Conservation (phyloP, 805 yeast genomes). For the Kluyveromyces starmeri region DNA sequence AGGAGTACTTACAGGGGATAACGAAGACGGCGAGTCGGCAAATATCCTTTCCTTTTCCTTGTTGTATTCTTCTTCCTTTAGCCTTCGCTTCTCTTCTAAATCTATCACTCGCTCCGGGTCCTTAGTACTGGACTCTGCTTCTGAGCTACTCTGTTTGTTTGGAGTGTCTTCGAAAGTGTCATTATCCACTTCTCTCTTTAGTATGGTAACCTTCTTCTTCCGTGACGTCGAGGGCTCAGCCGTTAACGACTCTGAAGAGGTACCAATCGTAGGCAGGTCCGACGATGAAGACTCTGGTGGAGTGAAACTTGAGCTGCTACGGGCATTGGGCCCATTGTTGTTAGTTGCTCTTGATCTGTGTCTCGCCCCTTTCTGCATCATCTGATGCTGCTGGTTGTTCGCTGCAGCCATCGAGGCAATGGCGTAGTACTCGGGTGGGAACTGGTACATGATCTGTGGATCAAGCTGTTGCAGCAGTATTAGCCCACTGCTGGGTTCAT, state of each 20-base stretch:
- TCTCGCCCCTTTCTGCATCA: slow-evolving; percentile 3
- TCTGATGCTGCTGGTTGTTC: slow-evolving; percentile 3
- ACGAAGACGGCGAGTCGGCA: slow-evolving; percentile 13
- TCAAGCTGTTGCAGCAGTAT: slow-evolving; percentile 18
- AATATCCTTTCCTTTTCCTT: slow-evolving; percentile 33
- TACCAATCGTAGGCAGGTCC: background rate
- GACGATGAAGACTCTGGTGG: background rate
- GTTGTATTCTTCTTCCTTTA: slow-evolving; percentile 37
- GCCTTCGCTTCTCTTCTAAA: slow-evolving; percentile 30
- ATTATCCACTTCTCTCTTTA: slow-evolving; percentile 5
- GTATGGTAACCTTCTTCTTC: slow-evolving; percentile 6
- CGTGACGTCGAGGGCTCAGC: background rate
- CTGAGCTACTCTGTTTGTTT: background rate
- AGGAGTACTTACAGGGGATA: slow-evolving; percentile 6
- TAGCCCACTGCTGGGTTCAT: slow-evolving; percentile 8
- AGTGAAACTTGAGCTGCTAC: background rate
- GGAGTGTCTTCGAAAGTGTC: background rate
- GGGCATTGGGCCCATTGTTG: background rate
- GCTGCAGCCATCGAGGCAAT: slow-evolving; percentile 5
- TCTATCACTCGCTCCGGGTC: slow-evolving; percentile 3
- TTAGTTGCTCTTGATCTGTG: background rate
- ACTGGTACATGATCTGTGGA: slow-evolving; percentile 6
- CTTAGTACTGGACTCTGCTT: background rate
- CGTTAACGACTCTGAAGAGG: background rate
- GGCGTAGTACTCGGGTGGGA: slow-evolving; percentile 4